Evolutionary conservation across 192 early-diverging fungal species (phyloP), one percentile per base, ranked within the genome.

Genomic region (Backusella parvicylindrica): DNA sequence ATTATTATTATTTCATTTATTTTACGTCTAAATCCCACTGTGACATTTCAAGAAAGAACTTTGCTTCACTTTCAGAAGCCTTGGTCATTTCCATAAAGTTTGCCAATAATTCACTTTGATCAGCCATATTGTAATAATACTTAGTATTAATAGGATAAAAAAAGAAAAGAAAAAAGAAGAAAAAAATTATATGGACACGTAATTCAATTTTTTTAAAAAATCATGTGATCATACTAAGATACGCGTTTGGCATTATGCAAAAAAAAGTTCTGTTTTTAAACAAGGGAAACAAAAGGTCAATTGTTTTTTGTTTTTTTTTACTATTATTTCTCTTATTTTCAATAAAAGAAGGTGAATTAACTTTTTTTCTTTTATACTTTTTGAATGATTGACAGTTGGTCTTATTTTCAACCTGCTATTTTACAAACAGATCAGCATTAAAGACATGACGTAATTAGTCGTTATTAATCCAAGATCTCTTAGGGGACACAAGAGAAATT

Each of bases 11-110:
- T 53, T 18, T 41, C 50, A 6, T 32, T 30, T 13, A 31, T 64
- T 41, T 28, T 89, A 92, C 91, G 69, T 92, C 84, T 35, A 95
- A 68, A 83, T 95, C 87, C 94, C 94, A 94, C 66, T 92, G 90
- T 82, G 87, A 89, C 26, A 89, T 90, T 77, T 92, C 92, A 8
- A 94, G 83, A 67, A 88, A 94, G 79, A 94, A 94, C 33, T 84
- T 78, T 12, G 92, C 92, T 79, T 89, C 85, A 32, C 86, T 81
- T 21, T 84, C 84, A 13, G 85, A 77, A 64, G 85, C 82, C 1
- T 82, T 80, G 33, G 85, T 88, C 71, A 92, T 82, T 11, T 73
- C 80, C 2, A 86, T 81, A 85, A 91, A 92, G 64, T 87, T 76
- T 23, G 79, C 80, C 79, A 92, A 86, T 68, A 91, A 84, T 70